Evolutionary conservation across 371 early-diverging fungal genomes (phyloP).

Genomic region (Zychaea mexicana): DNA sequence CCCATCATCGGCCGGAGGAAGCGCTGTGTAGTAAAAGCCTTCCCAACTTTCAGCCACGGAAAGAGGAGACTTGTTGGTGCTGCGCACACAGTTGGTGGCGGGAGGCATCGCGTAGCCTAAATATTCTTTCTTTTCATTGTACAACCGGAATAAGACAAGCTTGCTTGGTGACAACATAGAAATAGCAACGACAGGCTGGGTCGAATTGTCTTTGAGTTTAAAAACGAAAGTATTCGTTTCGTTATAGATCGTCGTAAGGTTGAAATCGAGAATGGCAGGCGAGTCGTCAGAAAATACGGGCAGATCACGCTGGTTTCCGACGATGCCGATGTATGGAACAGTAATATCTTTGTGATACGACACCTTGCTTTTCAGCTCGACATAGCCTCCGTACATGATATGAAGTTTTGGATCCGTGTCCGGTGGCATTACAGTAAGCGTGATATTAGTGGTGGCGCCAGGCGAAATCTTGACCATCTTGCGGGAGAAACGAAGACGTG

Average conservation of each 20-base stretch:
- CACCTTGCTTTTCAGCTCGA: constrained; percentile 14
- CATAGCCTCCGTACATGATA: constrained; percentile 44
- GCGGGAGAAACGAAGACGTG: background rate
- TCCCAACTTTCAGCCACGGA: constrained; percentile 10
- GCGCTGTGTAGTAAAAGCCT: constrained; percentile 6
- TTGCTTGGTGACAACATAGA: too few relatives aligned
- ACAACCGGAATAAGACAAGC: too few relatives aligned
- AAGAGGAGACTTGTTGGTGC: background rate
- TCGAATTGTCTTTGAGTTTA: background rate
- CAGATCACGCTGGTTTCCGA: constrained; percentile 49
- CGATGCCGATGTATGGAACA: constrained; percentile 61
- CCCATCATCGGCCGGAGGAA: constrained; percentile 10
- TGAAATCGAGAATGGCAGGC: constrained; percentile 19
- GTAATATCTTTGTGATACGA: constrained; percentile 20
- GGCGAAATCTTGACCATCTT: constrained; percentile 28
- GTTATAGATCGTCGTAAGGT: constrained; percentile 3
- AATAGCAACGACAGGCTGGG: too few relatives aligned
- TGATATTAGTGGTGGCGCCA: constrained; percentile 25
- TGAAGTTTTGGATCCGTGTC: constrained; percentile 16
- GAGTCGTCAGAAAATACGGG: constrained; percentile 35
- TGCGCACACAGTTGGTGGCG: too few relatives aligned
- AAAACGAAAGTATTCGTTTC: constrained; percentile 8
- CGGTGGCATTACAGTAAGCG: background rate
- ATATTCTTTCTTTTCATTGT: too few relatives aligned
- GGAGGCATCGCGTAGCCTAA: too few relatives aligned